phyloP scores from a whole-genome alignment of 768 basidiomycete species.

The Leccinum subtestaceum region DNA sequence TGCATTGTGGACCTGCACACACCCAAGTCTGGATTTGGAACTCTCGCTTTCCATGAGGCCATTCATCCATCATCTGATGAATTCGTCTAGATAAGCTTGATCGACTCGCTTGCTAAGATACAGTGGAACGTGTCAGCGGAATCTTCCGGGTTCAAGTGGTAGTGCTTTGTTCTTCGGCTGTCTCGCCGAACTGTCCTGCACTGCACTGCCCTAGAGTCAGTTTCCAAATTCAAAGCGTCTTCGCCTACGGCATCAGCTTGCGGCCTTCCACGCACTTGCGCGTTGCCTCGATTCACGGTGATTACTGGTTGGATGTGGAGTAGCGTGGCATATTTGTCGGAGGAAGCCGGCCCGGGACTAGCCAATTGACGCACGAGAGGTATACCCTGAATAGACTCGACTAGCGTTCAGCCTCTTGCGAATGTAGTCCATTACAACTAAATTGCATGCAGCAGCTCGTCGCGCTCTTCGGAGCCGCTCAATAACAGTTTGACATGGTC shows the following conservation, averaged over 20 bases:
- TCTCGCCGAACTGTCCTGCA: background rate
- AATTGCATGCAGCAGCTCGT: background rate
- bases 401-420: no score
- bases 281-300: constrained; percentile 9
- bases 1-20: constrained; percentile 25
- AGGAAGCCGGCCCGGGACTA: background rate
- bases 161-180: constrained; percentile 3
- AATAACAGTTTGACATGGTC: background rate
- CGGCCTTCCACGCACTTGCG: background rate
- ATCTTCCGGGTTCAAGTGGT: constrained; percentile 8
- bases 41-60: constrained; percentile 16
- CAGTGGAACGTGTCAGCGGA: constrained; percentile 14
- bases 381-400: no score
- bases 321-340: background rate
- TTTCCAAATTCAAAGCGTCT: background rate
- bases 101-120: constrained; percentile 5
- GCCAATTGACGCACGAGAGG: background rate
- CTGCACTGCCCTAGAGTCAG: constrained; percentile 1
- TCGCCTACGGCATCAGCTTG: background rate
- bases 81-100: constrained; percentile 9
- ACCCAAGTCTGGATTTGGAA: constrained; percentile 13
- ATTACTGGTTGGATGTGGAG: constrained; percentile 12
- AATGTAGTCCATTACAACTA: background rate
- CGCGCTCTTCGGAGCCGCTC: background rate
- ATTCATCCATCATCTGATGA: constrained; percentile 10